Percentiles rank a stretch among this genome's conserved stretches.
phyloP scores from a whole-genome alignment of 2,329 filamentous ascomycete genomes.

The Epichloe brachyelytri region DNA sequence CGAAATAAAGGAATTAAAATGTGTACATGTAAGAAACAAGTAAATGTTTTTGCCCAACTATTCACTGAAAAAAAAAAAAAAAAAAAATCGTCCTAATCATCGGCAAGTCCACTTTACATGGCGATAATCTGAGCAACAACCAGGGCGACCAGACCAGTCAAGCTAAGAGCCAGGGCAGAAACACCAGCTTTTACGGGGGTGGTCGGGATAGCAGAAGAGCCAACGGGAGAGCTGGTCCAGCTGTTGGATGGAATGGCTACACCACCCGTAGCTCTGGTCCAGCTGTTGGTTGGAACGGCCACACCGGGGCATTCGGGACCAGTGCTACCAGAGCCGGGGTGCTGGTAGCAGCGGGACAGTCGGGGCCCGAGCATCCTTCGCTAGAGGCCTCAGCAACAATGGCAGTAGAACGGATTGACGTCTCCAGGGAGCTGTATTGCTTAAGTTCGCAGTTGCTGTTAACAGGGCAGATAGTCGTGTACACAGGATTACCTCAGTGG shows the following conservation, averaged over 20 bases:
- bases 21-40: not conserved
- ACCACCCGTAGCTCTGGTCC: constrained; percentile 2
- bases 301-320: too few relatives aligned
- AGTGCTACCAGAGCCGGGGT: not conserved
- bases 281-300: constrained; percentile 10
- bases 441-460: constrained; percentile 1
- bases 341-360: constrained; percentile 9
- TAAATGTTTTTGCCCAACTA: not conserved
- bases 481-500: constrained; percentile 5
- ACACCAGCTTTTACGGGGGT: constrained; percentile 35
- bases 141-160: constrained; percentile 15
- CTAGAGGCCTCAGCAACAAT: constrained; percentile 11
- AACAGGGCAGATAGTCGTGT: constrained; percentile 1
- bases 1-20: not conserved
- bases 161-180: constrained; percentile 14
- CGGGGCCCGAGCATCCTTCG: constrained; percentile 14
- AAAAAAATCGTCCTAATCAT: not conserved
- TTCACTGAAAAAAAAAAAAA: not conserved
- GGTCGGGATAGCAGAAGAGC: constrained; percentile 12
- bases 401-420: constrained; percentile 9
- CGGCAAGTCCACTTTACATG: constrained; percentile 11
- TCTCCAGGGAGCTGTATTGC: constrained; percentile 8
- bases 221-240: constrained; percentile 5
- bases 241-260: constrained; percentile 10
- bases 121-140: constrained; percentile 16